A percentile compares a stretch with the other conserved stretches of the same genome.
These are phyloP conservation scores for Aspergillus egyptiacus DNA, from an alignment of 495 filamentous ascomycete genomes.

Conservation along the genomic window DNA sequence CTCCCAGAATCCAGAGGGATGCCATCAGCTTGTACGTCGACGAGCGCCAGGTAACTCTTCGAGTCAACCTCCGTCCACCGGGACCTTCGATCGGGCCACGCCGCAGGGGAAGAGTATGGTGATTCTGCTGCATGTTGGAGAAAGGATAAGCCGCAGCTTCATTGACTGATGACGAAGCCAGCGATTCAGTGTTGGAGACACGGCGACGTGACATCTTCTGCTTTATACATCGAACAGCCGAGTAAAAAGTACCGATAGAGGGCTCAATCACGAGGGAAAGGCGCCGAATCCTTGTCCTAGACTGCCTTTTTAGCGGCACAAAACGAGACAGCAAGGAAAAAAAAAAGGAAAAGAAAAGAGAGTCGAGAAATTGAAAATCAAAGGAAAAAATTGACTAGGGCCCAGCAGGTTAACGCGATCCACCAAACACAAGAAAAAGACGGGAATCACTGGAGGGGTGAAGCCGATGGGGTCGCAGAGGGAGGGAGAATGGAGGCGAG, in stretches of 20 bases:
- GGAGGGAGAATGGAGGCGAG: conserved; percentile 1
- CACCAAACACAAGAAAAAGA: conserved; percentile 8
- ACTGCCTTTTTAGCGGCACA: conserved; percentile 12
- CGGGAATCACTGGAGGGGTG: neutral
- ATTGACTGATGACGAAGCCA: conserved; percentile 28
- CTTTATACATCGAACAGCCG: conserved; percentile 17
- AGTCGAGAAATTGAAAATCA: conserved; percentile 5
- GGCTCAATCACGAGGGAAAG: conserved; percentile 16
- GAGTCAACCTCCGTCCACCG: conserved; percentile 39
- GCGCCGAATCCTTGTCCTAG: conserved; percentile 11
- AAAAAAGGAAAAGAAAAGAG: conserved; percentile 8
- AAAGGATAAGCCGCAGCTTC: conserved; percentile 36
- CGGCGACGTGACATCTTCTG: conserved; percentile 40
- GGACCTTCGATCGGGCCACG: conserved; percentile 44
- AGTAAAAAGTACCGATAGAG: conserved; percentile 10
- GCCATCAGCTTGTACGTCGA: conserved; percentile 47
- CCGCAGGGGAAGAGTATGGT: conserved; percentile 19
- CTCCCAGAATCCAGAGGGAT: conserved; percentile 41
- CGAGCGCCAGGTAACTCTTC: conserved; percentile 47
- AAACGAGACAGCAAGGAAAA: conserved; percentile 6
- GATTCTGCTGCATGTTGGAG: conserved; percentile 20
- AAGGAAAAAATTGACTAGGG: conserved; percentile 7
- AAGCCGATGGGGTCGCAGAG: conserved; percentile 10
- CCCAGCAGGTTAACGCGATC: conserved; percentile 5
- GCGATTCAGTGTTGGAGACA: conserved; percentile 37